A percentile compares a stretch with the other conserved stretches of the same genome.
These are phyloP conservation scores for Collybiopsis confluens DNA, from an alignment of 768 basidiomycete genomes.

Conservation along the genomic window DNA sequence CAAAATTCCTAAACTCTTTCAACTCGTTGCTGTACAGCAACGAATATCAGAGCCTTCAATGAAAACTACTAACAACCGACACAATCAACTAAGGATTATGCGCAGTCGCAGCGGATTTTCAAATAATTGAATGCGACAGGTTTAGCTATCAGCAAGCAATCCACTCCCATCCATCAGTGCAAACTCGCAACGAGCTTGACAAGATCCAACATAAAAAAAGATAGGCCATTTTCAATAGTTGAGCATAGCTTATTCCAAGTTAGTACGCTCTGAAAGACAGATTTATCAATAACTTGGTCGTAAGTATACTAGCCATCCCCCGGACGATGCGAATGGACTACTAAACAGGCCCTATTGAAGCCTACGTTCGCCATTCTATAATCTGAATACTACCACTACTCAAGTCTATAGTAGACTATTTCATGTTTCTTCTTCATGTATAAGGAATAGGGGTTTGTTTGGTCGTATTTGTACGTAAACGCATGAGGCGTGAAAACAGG, in stretches of 20 bases:
- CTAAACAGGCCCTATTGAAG: not conserved
- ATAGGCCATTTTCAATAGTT: slow-evolving; percentile 15
- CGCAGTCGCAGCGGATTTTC: slow-evolving; percentile 31
- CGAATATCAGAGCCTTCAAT: slow-evolving; percentile 30
- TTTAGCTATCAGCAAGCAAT: slow-evolving; percentile 38
- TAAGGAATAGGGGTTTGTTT: not conserved
- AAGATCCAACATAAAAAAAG: slow-evolving; percentile 11
- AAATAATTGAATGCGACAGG: slow-evolving; percentile 31
- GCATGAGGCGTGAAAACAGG: no score
- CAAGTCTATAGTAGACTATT: not conserved
- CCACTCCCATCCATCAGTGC: slow-evolving; percentile 30
- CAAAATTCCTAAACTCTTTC: not conserved
- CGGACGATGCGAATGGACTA: not conserved
- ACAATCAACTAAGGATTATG: slow-evolving; percentile 13
- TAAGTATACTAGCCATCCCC: slow-evolving; percentile 28
- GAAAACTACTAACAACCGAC: slow-evolving; percentile 35
- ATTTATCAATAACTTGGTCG: slow-evolving; percentile 30
- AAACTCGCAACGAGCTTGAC: slow-evolving; percentile 17
- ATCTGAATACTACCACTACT: not conserved
- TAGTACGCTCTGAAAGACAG: slow-evolving; percentile 28
- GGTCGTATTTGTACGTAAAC: no score
- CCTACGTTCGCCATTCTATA: not conserved
- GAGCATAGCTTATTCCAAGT: slow-evolving; percentile 26
- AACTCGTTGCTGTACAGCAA: slow-evolving; percentile 15
- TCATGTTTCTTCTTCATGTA: slow-evolving; percentile 2